Evolutionary conservation across 2,329 filamentous ascomycete genomes (phyloP).

Genomic region (Arthrobotrys megalospora): DNA sequence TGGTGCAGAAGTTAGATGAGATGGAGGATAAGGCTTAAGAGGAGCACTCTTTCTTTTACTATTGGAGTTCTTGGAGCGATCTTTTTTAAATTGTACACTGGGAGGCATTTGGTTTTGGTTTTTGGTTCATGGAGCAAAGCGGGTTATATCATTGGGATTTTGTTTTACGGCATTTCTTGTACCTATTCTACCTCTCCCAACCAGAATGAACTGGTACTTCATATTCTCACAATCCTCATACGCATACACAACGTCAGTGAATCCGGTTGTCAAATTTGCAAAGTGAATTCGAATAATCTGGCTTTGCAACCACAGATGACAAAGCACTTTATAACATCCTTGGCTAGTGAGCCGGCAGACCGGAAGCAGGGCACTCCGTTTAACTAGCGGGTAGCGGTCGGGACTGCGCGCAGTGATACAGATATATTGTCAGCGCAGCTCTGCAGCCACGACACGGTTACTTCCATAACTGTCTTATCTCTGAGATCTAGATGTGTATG

Average conservation of each 20-base stretch:
- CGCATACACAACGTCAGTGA: not conserved
- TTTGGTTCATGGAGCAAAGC: not conserved
- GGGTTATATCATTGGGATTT: not conserved
- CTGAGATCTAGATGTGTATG: not conserved
- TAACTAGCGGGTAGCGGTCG: not conserved
- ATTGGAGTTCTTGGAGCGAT: conserved; percentile 1
- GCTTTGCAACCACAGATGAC: too few species aligned
- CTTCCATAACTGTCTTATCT: not conserved
- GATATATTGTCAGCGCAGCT: not conserved
- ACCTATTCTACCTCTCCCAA: not conserved
- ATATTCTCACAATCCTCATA: not conserved
- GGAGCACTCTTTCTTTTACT: not conserved
- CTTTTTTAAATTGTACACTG: not conserved
- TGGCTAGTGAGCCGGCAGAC: not conserved
- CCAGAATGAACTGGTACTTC: not conserved
- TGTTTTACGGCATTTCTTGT: conserved; percentile 1
- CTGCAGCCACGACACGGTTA: not conserved
- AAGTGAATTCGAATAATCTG: too few species aligned
- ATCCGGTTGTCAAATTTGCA: too few species aligned
- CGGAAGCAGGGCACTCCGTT: not conserved
- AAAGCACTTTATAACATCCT: too few species aligned
- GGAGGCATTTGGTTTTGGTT: not conserved
- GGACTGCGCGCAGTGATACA: not conserved
- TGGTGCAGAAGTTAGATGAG: conserved; percentile 41
- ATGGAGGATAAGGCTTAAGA: conserved; percentile 25